phyloP scores from a whole-genome alignment of 352 stramenopile genomes.

The Phytophthora rubi region DNA sequence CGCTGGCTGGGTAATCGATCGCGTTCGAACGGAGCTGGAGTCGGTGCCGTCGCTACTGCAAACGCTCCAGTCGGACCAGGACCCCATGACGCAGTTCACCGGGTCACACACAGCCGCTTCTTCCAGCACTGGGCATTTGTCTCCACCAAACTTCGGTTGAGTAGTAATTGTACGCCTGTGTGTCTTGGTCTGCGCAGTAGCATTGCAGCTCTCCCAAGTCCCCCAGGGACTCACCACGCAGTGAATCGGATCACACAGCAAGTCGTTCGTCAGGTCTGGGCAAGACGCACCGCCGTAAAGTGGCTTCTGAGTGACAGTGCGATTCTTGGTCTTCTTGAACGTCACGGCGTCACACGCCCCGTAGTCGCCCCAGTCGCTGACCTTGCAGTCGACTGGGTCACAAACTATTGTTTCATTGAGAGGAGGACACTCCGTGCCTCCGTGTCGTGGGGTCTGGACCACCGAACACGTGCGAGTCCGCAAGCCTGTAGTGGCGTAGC shows the following conservation, averaged over 20 bases:
- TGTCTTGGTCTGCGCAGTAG: constrained; percentile 44
- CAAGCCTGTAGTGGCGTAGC: constrained; percentile 44
- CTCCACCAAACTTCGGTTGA: constrained; percentile 43
- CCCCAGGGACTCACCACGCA: constrained; percentile 49
- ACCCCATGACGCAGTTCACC: constrained; percentile 48
- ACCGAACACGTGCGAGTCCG: constrained; percentile 49
- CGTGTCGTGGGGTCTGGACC: constrained; percentile 30
- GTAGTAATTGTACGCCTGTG: constrained; percentile 35
- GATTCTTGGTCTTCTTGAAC: constrained; percentile 58
- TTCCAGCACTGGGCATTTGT: constrained; percentile 32
- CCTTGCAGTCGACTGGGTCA: constrained; percentile 51
- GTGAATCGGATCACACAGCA: constrained; percentile 59
- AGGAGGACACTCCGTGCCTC: constrained; percentile 38
- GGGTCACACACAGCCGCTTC: constrained; percentile 48
- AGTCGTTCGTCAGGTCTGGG: constrained; percentile 48
- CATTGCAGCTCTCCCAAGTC: constrained; percentile 43
- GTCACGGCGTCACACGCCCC: constrained; percentile 44
- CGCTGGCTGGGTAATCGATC: constrained; percentile 30
- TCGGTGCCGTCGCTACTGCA: constrained; percentile 36
- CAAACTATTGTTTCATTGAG: constrained; percentile 50
- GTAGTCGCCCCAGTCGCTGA: constrained; percentile 52
- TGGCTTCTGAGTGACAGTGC: constrained; percentile 32
- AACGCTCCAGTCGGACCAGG: constrained; percentile 41
- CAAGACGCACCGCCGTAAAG: constrained; percentile 52
- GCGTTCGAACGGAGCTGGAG: constrained; percentile 38